A percentile compares a stretch with the other conserved stretches of the same genome.
Evolutionary conservation across 164 flowering plant species (phyloP).

Genomic region (Liquidambar formosana): DNA sequence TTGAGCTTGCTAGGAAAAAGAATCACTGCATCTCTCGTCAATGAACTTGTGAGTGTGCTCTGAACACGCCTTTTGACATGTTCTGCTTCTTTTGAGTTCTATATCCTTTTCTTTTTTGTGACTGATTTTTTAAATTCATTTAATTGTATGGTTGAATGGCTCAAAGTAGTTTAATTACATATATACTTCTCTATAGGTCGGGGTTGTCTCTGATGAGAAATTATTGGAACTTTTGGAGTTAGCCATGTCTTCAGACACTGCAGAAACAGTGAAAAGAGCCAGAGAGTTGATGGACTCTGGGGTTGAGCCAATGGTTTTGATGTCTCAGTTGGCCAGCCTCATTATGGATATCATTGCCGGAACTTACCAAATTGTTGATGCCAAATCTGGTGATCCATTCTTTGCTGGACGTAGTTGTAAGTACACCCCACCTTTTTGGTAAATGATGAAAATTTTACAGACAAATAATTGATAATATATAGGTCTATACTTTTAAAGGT

Average conservation of each 20-base stretch:
- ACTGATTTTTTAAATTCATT: neutral
- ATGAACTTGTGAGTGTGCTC: slow-evolving; percentile 82
- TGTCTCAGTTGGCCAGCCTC: slow-evolving; percentile 94
- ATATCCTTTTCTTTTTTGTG: too few species aligned
- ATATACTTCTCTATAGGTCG: slow-evolving; percentile 49
- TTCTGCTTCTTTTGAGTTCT: neutral
- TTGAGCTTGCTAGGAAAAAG: slow-evolving; percentile 86
- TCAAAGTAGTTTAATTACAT: slow-evolving; percentile 6
- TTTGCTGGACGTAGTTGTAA: slow-evolving; percentile 69
- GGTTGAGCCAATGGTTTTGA: slow-evolving; percentile 87
- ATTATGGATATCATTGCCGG: slow-evolving; percentile 99
- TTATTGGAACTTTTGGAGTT: slow-evolving; percentile 85
- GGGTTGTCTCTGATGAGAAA: slow-evolving; percentile 93
- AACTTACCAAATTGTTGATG: slow-evolving; percentile 53
- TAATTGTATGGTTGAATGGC: neutral
- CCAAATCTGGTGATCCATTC: slow-evolving; percentile 38
- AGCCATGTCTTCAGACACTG: slow-evolving; percentile 93
- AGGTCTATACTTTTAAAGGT: neutral
- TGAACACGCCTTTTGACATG: slow-evolving; percentile 3
- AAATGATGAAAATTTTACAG: neutral
- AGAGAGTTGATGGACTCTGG: slow-evolving; percentile 92
- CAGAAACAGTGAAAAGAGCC: slow-evolving; percentile 91
- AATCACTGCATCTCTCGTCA: slow-evolving; percentile 84
- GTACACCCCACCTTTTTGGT: slow-evolving; percentile 22
- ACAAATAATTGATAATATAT: neutral